Evolutionary conservation across 768 basidiomycete genomes (phyloP).

Genomic region (Trametes cingulata): DNA sequence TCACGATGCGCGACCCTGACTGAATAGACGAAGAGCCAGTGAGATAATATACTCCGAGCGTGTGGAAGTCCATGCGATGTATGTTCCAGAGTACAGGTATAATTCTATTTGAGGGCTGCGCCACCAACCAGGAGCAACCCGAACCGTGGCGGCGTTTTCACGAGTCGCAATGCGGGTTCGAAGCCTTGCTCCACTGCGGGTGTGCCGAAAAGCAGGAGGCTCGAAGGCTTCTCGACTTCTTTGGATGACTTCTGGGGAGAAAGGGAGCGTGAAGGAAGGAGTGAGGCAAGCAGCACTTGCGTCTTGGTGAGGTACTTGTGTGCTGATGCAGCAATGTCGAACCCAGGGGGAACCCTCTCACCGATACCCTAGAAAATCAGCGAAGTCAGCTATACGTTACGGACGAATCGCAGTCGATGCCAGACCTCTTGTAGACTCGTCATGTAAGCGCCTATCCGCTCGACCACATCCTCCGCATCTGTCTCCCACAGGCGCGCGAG

Average conservation of each 20-base stretch:
- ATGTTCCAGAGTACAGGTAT: neutral
- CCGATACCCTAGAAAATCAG: neutral
- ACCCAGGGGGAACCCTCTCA: neutral
- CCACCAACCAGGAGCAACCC: conserved; percentile 69
- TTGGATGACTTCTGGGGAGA: conserved; percentile 1
- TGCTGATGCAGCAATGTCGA: conserved; percentile 1
- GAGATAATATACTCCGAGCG: conserved; percentile 1
- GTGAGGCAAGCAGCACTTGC: conserved; percentile 61
- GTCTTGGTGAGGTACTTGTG: conserved; percentile 53
- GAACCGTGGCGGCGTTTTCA: conserved; percentile 73
- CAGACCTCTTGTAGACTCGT: conserved; percentile 9
- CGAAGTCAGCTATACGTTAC: no score
- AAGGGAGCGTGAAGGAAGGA: conserved; percentile 46
- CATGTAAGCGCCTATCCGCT: conserved; percentile 4
- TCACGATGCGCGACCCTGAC: neutral
- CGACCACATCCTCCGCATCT: neutral
- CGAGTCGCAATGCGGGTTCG: conserved; percentile 60
- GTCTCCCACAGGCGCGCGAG: conserved; percentile 18
- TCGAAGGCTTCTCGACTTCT: conserved; percentile 32
- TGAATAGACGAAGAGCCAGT: neutral
- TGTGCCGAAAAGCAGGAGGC: conserved; percentile 52
- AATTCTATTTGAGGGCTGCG: conserved; percentile 31
- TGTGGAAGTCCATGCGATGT: neutral
- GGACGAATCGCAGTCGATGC: neutral
- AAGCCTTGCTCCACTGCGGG: conserved; percentile 56